Base-by-base conservation (phyloP, 305 asterid species). In the Euphrasia arctica region DNA sequence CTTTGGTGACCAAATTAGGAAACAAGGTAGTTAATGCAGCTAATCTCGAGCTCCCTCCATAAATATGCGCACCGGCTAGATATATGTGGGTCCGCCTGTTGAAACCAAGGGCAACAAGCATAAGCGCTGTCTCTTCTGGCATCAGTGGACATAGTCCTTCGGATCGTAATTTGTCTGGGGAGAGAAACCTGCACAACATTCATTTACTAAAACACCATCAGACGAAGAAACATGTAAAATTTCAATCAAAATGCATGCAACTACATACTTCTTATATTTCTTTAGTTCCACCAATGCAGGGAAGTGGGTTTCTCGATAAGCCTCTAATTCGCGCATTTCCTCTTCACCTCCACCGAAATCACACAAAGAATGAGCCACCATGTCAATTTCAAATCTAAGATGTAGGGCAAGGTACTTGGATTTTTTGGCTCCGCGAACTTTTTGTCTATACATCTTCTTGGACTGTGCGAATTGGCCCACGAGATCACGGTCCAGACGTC, bases 51-150 rank as follows among this genome's bases (percentile, higher is more conserved):
- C 76, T 74, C 72, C 98, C 99, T 67, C 97, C 97, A 67, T 93
- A 90, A 63, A 93, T 88, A 51, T 88, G 96, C 62, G 99, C 89
- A 57, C 99, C 99, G 0, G 99, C 97, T 63, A 93, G 82, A 81
- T 82, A 90, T 70, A 93, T 77, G 73, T 77, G 97, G 57, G 97
- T 86, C 67, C 82, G 74, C 45, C 97, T 82, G 58, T 85, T 86
- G 81, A 90, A 93, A 76, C 99, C 96, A 12, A 93, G 95, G 74
- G 85, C 96, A 32, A 96, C 96, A 70, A 93, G 96, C 95, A 90
- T 85, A 64, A 93, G 96, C 47, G 78, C 96, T 0, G 99, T 93
- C 73, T 93, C 99, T 83, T 93, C 99, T 7, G 99, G 99, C 99
- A 86, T 93, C 82, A 93, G 73, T 28, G 99, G 99, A 45, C 99